These are phyloP conservation scores for Candida stauntonica DNA, from an alignment of 805 yeast genomes.

Conservation along the genomic window DNA sequence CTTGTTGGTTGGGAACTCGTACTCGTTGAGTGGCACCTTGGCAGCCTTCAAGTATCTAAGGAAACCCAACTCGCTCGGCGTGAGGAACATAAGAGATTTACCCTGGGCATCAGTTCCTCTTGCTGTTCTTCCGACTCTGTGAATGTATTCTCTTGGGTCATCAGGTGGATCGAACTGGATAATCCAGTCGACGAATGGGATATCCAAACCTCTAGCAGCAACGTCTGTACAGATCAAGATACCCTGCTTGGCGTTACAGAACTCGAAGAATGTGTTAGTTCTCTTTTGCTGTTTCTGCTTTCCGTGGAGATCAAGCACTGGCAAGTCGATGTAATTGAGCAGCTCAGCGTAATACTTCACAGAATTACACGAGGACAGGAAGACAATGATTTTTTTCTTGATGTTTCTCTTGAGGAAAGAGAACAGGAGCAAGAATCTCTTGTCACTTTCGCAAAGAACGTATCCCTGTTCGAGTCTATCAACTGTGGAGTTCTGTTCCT, in stretches of 20 bases:
- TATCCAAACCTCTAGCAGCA: conserved; percentile 98
- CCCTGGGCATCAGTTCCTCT: conserved; percentile 90
- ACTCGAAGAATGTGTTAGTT: conserved; percentile 96
- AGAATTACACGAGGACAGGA: conserved; percentile 93
- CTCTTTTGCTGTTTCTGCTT: conserved; percentile 98
- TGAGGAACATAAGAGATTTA: conserved; percentile 88
- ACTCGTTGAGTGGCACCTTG: conserved; percentile 95
- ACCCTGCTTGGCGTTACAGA: conserved; percentile 95
- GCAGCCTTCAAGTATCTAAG: conserved; percentile 93
- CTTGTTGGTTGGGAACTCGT: conserved; percentile 90
- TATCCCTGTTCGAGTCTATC: conserved; percentile 98
- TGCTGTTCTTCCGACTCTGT: conserved; percentile 98
- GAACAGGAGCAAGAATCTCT: conserved; percentile 82
- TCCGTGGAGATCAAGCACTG: conserved; percentile 94
- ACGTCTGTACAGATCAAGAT: conserved; percentile 94
- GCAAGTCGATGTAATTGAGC: conserved; percentile 92
- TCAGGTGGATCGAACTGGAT: conserved; percentile 99
- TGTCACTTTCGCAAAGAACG: conserved; percentile 95
- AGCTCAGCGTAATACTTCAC: conserved; percentile 95
- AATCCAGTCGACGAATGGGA: conserved; percentile 98
- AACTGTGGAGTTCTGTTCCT: conserved; percentile 82
- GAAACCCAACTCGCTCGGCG: conserved; percentile 93
- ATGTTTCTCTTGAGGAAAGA: conserved; percentile 91
- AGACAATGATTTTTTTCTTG: conserved; percentile 90
- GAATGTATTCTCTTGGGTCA: conserved; percentile 98